phyloP scores from a whole-genome alignment of 2,329 filamentous ascomycete genomes.

The Decorospora gaudefroyi region DNA sequence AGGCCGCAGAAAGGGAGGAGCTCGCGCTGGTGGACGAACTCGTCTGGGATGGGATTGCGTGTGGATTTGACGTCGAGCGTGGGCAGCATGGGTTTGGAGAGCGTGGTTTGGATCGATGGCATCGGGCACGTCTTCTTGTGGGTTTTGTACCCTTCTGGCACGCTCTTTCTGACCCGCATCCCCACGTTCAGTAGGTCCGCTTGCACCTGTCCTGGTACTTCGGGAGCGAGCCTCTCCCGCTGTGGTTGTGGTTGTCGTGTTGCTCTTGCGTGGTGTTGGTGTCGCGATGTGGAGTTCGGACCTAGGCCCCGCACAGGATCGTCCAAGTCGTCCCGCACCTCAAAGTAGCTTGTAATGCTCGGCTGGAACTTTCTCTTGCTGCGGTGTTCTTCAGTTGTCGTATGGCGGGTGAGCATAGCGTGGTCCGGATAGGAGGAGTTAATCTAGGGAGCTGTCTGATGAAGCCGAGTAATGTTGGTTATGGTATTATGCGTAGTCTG shows the following conservation, averaged over 20 bases:
- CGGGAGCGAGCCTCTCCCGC: constrained; percentile 47
- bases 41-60: constrained; percentile 27
- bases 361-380: constrained; percentile 54
- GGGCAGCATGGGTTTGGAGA: constrained; percentile 23
- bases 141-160: constrained; percentile 93
- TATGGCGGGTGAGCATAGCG: constrained; percentile 17
- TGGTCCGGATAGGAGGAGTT: constrained; percentile 3
- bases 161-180: constrained; percentile 91
- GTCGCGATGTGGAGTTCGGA: constrained; percentile 32
- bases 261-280: constrained; percentile 21
- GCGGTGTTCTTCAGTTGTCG: constrained; percentile 36
- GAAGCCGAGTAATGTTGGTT: no score
- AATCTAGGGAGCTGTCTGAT: no score
- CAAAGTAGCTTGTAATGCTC: constrained; percentile 53
- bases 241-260: constrained; percentile 14
- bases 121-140: constrained; percentile 50
- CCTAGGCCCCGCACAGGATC: constrained; percentile 34
- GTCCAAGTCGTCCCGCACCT: constrained; percentile 28
- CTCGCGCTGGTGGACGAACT: constrained; percentile 57
- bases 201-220: constrained; percentile 69
- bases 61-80: constrained; percentile 31
- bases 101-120: constrained; percentile 35
- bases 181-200: constrained; percentile 86
- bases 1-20: constrained; percentile 81
- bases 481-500: no score